phyloP scores from a whole-genome alignment of 169 alveolate species.

The Eimeria acervulina region DNA sequence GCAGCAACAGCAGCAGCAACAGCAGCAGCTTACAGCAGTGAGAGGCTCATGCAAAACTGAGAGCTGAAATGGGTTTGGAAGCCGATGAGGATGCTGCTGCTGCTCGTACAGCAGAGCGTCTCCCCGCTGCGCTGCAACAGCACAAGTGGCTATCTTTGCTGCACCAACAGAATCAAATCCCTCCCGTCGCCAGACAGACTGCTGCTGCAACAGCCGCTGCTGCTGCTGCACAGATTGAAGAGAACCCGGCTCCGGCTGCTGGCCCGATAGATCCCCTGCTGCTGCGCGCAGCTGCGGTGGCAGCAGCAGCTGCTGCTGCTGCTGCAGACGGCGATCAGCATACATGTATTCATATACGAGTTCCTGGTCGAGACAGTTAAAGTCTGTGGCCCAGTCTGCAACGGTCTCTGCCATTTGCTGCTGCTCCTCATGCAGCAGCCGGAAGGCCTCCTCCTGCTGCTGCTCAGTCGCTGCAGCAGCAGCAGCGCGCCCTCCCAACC shows the following conservation, averaged over 20 bases:
- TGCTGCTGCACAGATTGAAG: constrained; percentile 65
- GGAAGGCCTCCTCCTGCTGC: constrained; percentile 78
- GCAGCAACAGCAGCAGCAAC: neutral
- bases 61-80: constrained; percentile 16
- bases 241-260: constrained; percentile 26
- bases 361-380: constrained; percentile 78
- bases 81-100: constrained; percentile 64
- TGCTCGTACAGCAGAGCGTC: constrained; percentile 66
- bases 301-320: constrained; percentile 80
- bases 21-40: constrained; percentile 7
- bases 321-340: constrained; percentile 62
- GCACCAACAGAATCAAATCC: constrained; percentile 69
- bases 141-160: constrained; percentile 39
- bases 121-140: constrained; percentile 61
- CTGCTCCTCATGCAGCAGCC: constrained; percentile 55
- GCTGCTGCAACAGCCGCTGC: constrained; percentile 79
- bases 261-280: constrained; percentile 18
- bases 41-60: constrained; percentile 8
- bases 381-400: constrained; percentile 79
- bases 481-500: constrained; percentile 50
- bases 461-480: constrained; percentile 65
- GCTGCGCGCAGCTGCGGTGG: constrained; percentile 7
- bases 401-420: constrained; percentile 60
- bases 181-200: constrained; percentile 74
- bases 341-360: constrained; percentile 76